Conservation (phyloP, 2,329 filamentous ascomycete species). For the Monascus ruber region DNA sequence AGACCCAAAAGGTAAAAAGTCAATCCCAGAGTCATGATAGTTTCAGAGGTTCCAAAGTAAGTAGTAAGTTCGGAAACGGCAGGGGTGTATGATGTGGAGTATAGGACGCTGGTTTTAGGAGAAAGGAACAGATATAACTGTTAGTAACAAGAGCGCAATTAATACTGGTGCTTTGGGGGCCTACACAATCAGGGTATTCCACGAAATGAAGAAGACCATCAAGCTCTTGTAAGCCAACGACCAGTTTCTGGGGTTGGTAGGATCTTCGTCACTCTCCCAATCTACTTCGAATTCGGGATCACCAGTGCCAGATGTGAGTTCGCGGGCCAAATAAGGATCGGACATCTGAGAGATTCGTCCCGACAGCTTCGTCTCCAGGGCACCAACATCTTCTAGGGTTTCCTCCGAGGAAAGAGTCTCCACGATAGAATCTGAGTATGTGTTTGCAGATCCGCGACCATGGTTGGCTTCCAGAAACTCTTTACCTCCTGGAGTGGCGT, state of each 20-base stretch:
- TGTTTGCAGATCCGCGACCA: conserved; percentile 1
- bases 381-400: conserved; percentile 15
- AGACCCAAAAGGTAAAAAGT: conserved; percentile 70
- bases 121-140: conserved; percentile 5
- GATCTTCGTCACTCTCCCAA: conserved; percentile 52
- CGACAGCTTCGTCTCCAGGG: conserved; percentile 15
- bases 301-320: conserved; percentile 30
- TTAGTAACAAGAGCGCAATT: conserved; percentile 1
- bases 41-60: conserved; percentile 50
- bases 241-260: conserved; percentile 60
- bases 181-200: conserved; percentile 45
- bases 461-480: not conserved
- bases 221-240: conserved; percentile 45
- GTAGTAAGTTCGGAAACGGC: conserved; percentile 56
- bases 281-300: conserved; percentile 61
- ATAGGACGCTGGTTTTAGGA: conserved; percentile 42
- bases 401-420: conserved; percentile 16
- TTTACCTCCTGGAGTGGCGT: not conserved
- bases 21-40: conserved; percentile 60
- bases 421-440: conserved; percentile 16
- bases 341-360: conserved; percentile 20
- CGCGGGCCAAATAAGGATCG: conserved; percentile 23
- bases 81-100: conserved; percentile 69
- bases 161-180: conserved; percentile 7
- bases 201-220: conserved; percentile 45